Percentiles rank a stretch among this genome's conserved stretches.
These are phyloP conservation scores for Oryza officinalis DNA, from an alignment of 176 grass and related monocot species.

Conservation along the genomic window DNA sequence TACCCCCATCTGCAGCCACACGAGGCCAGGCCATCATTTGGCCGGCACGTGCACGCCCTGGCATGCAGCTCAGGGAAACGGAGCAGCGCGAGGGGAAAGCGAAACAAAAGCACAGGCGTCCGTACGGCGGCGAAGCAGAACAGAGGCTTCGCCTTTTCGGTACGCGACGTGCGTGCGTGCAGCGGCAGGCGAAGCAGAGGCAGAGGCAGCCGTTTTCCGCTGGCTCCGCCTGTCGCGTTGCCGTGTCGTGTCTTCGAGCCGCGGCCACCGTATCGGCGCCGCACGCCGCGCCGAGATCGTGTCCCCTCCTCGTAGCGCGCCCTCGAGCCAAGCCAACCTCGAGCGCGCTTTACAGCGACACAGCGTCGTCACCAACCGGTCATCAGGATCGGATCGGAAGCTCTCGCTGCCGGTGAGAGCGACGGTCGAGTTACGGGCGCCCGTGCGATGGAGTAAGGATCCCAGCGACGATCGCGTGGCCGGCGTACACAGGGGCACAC, in stretches of 20 bases:
- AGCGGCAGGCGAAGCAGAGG: neutral
- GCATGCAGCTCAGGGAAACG: neutral
- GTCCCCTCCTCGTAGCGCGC: neutral
- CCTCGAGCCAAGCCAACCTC: neutral
- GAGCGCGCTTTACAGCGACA: slow-evolving; percentile 6
- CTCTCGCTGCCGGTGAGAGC: neutral
- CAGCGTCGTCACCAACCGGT: neutral
- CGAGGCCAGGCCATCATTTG: slow-evolving; percentile 8
- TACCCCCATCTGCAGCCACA: slow-evolving; percentile 12
- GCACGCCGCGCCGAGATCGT: neutral
- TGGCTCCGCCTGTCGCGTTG: neutral
- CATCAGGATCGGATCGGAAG: neutral
- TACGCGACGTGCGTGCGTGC: neutral
- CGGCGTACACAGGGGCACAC: neutral
- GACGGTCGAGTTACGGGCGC: neutral
- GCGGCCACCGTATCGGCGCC: neutral
- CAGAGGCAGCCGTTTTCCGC: neutral
- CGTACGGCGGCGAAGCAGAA: neutral
- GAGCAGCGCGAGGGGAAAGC: neutral
- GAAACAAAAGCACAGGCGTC: neutral
- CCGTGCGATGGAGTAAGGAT: neutral
- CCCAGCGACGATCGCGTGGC: slow-evolving; percentile 17
- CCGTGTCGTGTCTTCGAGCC: neutral
- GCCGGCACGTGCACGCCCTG: neutral
- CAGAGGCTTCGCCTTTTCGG: neutral